Percentiles rank a stretch among this genome's conserved stretches.
Evolutionary conservation across 441 rosid species (phyloP).

Genomic region (Pelargonium fulgidum): DNA sequence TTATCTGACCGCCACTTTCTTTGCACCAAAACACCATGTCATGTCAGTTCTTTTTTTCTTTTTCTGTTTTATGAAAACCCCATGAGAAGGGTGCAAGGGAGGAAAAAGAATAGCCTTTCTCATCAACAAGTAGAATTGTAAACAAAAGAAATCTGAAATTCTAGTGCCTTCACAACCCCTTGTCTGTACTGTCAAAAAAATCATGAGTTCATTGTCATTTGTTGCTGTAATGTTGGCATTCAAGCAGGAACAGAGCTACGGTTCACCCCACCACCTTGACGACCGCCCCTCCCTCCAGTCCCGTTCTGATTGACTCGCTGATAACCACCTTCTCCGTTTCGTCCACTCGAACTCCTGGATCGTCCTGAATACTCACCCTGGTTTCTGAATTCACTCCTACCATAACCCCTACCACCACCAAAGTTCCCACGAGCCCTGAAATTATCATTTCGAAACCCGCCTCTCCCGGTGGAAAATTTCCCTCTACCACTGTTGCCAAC

Average conservation of each 20-base stretch:
- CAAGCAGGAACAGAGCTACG: constrained; percentile 22
- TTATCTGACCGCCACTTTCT: too few species aligned
- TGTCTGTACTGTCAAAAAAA: constrained; percentile 31
- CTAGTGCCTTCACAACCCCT: constrained; percentile 23
- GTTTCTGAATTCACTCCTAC: constrained; percentile 55
- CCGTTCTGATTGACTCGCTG: constrained; percentile 59
- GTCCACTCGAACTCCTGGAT: constrained; percentile 53
- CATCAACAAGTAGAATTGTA: constrained; percentile 13
- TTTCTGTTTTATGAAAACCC: background rate
- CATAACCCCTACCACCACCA: constrained; percentile 63
- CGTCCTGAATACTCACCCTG: constrained; percentile 64
- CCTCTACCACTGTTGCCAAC: constrained; percentile 55
- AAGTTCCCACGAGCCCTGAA: constrained; percentile 60
- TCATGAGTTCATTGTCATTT: constrained; percentile 4
- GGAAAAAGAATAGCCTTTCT: constrained; percentile 14
- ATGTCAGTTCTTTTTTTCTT: background rate
- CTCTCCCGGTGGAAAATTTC: constrained; percentile 63
- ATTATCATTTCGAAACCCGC: constrained; percentile 55
- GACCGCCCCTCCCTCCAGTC: constrained; percentile 44
- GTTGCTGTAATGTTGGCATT: constrained; percentile 10
- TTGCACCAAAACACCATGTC: background rate
- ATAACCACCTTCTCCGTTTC: constrained; percentile 47
- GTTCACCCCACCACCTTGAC: constrained; percentile 43
- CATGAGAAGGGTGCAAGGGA: background rate
- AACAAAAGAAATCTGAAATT: constrained; percentile 24